Conservation (phyloP, 1,284 basidiomycete species). For the Erythrobasidium hasegawianum region DNA sequence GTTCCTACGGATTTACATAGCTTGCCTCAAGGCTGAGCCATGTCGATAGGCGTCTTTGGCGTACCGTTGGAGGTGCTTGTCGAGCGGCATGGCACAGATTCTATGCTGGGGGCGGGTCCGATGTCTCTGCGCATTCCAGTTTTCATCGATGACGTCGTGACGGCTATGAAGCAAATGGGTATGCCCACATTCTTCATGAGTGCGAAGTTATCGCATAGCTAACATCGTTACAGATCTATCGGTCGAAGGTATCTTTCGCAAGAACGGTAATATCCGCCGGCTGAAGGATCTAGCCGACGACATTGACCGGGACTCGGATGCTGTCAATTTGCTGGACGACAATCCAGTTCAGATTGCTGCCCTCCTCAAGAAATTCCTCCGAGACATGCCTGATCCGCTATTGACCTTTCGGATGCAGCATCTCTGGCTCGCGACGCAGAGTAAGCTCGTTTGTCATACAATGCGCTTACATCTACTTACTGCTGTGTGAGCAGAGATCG, state of each 20-base stretch:
- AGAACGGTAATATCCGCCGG: slow-evolving; percentile 94
- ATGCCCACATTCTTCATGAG: slow-evolving; percentile 48
- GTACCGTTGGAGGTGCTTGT: slow-evolving; percentile 90
- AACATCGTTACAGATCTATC: slow-evolving; percentile 76
- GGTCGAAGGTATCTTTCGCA: slow-evolving; percentile 96
- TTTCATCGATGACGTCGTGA: slow-evolving; percentile 96
- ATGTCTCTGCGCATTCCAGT: slow-evolving; percentile 83
- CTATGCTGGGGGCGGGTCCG: slow-evolving; percentile 80
- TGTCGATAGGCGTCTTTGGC: slow-evolving; percentile 69
- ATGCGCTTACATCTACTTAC: slow-evolving; percentile 32
- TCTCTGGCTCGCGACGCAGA: slow-evolving; percentile 79
- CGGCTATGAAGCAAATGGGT: slow-evolving; percentile 99
- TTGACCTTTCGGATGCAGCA: slow-evolving; percentile 91
- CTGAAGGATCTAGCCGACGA: slow-evolving; percentile 86
- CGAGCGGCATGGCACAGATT: slow-evolving; percentile 93
- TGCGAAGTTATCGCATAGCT: neutral
- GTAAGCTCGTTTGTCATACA: slow-evolving; percentile 55
- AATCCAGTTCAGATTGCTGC: slow-evolving; percentile 97
- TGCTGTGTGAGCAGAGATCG: slow-evolving; percentile 57
- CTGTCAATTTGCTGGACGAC: slow-evolving; percentile 87
- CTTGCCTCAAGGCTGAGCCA: neutral
- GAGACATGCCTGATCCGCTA: slow-evolving; percentile 92
- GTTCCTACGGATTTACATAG: slow-evolving; percentile 13
- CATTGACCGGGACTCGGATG: slow-evolving; percentile 84
- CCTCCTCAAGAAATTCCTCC: slow-evolving; percentile 91